A percentile compares a stretch with the other conserved stretches of the same genome.
Evolutionary conservation across 768 basidiomycete species (phyloP).

Genomic region (Suillus bovinus): DNA sequence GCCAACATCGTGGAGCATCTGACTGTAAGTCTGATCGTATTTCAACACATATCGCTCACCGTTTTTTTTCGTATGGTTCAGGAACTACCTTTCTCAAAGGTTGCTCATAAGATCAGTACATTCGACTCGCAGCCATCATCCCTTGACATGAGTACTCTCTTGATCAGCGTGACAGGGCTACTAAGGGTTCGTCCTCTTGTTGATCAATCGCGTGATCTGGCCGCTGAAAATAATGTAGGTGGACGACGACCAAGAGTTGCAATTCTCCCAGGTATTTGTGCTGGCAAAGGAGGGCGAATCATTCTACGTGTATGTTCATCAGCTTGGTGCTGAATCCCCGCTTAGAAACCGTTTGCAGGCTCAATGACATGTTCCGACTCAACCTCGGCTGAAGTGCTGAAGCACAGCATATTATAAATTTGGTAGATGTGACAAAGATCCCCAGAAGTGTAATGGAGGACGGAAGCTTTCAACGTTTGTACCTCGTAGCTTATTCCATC

Average conservation of each 20-base stretch:
- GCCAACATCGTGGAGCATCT: conserved; percentile 70
- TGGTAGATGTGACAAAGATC: conserved; percentile 7
- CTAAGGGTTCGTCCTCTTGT: conserved; percentile 54
- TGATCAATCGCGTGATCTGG: neutral
- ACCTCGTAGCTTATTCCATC: conserved; percentile 6
- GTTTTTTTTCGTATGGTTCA: conserved; percentile 27
- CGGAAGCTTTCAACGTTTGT: conserved; percentile 23
- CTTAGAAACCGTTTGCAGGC: conserved; percentile 39
- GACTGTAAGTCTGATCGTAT: conserved; percentile 42
- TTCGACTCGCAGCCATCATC: conserved; percentile 88
- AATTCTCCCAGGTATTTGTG: conserved; percentile 93
- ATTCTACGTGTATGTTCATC: conserved; percentile 78
- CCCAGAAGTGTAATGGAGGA: conserved; percentile 20
- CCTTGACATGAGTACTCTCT: conserved; percentile 49
- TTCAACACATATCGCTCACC: neutral
- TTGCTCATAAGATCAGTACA: conserved; percentile 80
- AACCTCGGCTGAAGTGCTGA: conserved; percentile 57
- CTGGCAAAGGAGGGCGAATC: conserved; percentile 71
- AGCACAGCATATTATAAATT: conserved; percentile 6
- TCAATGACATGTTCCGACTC: conserved; percentile 92
- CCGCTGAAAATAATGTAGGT: conserved; percentile 49
- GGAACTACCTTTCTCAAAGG: conserved; percentile 79
- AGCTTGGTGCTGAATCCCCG: conserved; percentile 5
- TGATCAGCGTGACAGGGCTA: conserved; percentile 89
- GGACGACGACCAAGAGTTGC: conserved; percentile 74